phyloP scores from a whole-genome alignment of 169 alveolate genomes.

The Toxoplasma gondii region DNA sequence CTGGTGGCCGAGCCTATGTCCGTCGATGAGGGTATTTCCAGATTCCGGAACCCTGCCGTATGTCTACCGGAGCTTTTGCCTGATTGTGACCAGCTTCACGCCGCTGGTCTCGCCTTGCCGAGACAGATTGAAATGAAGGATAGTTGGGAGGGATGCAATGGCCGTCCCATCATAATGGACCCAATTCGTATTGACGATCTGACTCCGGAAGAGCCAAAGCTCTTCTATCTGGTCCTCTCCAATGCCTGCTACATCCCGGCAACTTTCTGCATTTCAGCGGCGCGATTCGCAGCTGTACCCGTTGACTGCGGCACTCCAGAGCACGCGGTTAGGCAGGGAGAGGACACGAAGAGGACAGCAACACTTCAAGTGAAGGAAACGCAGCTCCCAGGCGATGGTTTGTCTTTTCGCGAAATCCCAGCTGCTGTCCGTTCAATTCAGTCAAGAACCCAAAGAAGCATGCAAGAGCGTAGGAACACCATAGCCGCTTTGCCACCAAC shows the following conservation, averaged over 20 bases:
- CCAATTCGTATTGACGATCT: background rate
- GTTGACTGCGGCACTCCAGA: background rate
- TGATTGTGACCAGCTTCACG: background rate
- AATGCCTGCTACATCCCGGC: conserved; percentile 30
- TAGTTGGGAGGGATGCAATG: conserved; percentile 16
- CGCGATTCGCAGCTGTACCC: background rate
- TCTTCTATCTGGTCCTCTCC: conserved; percentile 15
- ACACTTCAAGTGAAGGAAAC: background rate
- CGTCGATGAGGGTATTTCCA: background rate
- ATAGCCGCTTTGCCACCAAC: too few relatives aligned
- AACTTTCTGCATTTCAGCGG: background rate
- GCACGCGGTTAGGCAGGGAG: background rate
- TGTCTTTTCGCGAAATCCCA: too few relatives aligned
- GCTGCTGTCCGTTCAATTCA: too few relatives aligned
- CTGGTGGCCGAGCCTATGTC: background rate
- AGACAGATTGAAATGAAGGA: conserved; percentile 3
- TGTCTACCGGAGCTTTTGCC: background rate
- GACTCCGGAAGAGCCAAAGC: background rate
- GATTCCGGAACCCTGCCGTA: background rate
- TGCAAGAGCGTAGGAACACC: too few relatives aligned
- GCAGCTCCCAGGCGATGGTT: background rate
- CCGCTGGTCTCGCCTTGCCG: background rate
- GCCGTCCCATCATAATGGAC: background rate
- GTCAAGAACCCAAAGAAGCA: too few relatives aligned
- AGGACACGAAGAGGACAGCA: too few relatives aligned